Base-by-base conservation (phyloP, 1,139 yeast genomes). In the Scheffersomyces parashehatae region DNA sequence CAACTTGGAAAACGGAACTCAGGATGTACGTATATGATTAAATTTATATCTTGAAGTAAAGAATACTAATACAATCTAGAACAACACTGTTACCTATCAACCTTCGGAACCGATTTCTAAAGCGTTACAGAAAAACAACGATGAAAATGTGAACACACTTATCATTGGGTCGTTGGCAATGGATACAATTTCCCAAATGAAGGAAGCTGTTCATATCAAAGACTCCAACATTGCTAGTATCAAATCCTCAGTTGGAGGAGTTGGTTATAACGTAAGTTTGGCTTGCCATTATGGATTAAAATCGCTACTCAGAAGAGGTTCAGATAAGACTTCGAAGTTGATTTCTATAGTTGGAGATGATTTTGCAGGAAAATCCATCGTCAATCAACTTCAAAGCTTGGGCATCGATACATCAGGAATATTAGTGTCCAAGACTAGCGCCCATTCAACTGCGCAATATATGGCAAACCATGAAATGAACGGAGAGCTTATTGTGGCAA, bases 211-310 rank as follows among this genome's bases (percentile, higher is more conserved):
- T 1, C 58, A 64, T 16, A 53, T 78, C 51, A 67, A 70, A 4
- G 95, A 93, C 44, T 88, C 96, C 1, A 86, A 86, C 50, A 93
- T 95, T 0, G 93, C 95, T 0, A 58, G 54, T 1, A 73, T 81
- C 1, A 54, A 63, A 2, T 73, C 82, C 5, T 73, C 86, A 0
- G 61, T 88, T 8, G 97, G 97, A 0, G 97, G 97, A 0, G 97
- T 89, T 1, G 97, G 89, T 0, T 83, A 78, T 56, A 90, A 89
- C 55, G 82, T 88, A 13, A 82, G 88, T 0, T 58, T 79, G 14
- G 93, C 95, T 0, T 58, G 68, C 43, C 46, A 50, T 31, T 68
- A 66, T 43, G 55, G 62, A 10, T 46, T 49, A 9, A 28, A 39
- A 14, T 46, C 53, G 1, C 41, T 39, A 8, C 26, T 5, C 61